Conservation (phyloP, 2,329 filamentous ascomycete species). For the Calonectria montana region DNA sequence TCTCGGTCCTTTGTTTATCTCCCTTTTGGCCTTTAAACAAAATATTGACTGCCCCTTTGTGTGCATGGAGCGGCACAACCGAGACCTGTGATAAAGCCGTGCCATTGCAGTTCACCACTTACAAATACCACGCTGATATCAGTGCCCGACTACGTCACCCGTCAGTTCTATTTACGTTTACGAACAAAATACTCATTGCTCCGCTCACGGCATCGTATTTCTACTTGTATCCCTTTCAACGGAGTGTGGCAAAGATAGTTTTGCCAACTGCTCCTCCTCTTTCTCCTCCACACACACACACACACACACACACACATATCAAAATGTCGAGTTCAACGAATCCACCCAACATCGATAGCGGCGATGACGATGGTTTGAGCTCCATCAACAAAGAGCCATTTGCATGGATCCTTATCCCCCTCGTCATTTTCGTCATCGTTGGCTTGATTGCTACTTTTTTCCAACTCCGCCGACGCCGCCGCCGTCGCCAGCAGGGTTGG, state of each 20-base stretch:
- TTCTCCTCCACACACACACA: background rate
- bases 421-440: slow-evolving; percentile 57
- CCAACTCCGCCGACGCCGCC: slow-evolving; percentile 54
- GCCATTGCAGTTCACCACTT: slow-evolving; percentile 1
- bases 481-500: slow-evolving; percentile 26
- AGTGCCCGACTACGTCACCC: background rate
- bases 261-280: background rate
- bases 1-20: background rate
- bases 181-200: background rate
- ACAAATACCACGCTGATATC: slow-evolving; percentile 4
- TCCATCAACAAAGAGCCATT: slow-evolving; percentile 62
- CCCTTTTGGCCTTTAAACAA: background rate
- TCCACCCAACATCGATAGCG: slow-evolving; percentile 1
- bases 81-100: slow-evolving; percentile 1
- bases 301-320: background rate
- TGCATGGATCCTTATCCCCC: slow-evolving; percentile 65
- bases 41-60: background rate
- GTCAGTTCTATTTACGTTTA: background rate
- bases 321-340: slow-evolving; percentile 7
- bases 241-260: background rate
- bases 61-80: background rate
- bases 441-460: slow-evolving; percentile 53
- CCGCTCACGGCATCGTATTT: background rate
- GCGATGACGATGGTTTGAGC: slow-evolving; percentile 26
- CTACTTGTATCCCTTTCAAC: background rate